Evolutionary conservation across 2,329 filamentous ascomycete genomes (phyloP), one percentile per base, ranked within the genome.

Genomic region (Neofusicoccum parvum): DNA sequence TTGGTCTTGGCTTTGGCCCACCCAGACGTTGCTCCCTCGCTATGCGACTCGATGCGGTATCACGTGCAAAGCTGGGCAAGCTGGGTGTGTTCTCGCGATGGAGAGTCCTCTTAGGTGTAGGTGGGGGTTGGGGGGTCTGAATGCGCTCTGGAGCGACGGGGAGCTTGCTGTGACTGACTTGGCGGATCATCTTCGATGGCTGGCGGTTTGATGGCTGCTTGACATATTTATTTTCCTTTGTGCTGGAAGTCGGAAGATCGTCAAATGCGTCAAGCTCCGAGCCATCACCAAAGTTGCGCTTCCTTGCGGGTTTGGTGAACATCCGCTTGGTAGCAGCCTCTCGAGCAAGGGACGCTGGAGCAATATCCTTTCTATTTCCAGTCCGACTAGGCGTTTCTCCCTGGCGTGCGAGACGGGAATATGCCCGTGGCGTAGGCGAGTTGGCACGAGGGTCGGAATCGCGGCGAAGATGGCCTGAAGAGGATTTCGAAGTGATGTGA

Each of bases 261-360:
- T 99, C 95, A 75, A 99, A 98, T 2, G 86, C 88, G 70, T 98
- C 94, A 39, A 99, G 84, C 78, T 99, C 95, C 67, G 90, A 91
- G 15, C 95, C 95, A 76, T 97, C 92, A 12, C 95, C 95, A 79
- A 96, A 99, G 72, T 92, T 88, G 51, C 88, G 86, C 67, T 84
- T 83, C 46, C 88, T 84, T 41, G 87, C 84, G 3, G 92, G 92
- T 75, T 89, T 91, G 68, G 87, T 94, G 66, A 96, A 80, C 53
- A 90, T 88, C 69, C 90, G 87, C 82, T 90, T 90, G 6, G 84
- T 80, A 58, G 85, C 82, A 63, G 86, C 84, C 67, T 83, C 80
- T 51, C 81, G 78, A 59, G 82, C 77, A 36, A 85, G 74, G 20
- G 82, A 77, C 62, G 85, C 82, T 34, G 84, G 80, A 59, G 82